A percentile compares a stretch with the other conserved stretches of the same genome.
Conservation (phyloP, 1,284 basidiomycete genomes). For the Testicularia cyperi region DNA sequence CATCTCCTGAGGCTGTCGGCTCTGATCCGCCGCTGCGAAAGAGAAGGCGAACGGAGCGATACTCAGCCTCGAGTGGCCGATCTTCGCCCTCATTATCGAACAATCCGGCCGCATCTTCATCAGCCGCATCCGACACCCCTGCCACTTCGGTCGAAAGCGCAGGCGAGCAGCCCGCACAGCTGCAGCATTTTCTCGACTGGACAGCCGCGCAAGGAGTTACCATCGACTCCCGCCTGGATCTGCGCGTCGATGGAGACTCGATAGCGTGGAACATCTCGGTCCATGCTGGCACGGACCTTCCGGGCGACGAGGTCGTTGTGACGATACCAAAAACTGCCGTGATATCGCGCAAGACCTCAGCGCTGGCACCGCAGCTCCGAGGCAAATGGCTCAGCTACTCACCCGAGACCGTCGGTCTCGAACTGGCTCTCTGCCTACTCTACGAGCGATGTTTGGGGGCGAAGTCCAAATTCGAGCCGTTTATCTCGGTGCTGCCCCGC, state of each 20-base stretch:
- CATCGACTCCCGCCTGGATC: constrained; percentile 9
- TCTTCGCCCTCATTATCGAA: too few species aligned
- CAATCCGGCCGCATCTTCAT: constrained; percentile 8
- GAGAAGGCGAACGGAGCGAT: too few species aligned
- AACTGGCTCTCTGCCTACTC: constrained; percentile 44
- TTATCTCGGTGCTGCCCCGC: constrained; percentile 31
- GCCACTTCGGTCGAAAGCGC: not conserved
- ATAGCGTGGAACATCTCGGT: constrained; percentile 20
- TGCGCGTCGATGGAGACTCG: constrained; percentile 5
- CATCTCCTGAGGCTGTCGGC: too few species aligned
- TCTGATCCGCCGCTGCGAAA: too few species aligned
- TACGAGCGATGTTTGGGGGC: constrained; percentile 36
- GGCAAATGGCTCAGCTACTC: constrained; percentile 15
- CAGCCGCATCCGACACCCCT: not conserved
- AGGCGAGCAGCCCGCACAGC: not conserved
- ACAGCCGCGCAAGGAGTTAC: not conserved
- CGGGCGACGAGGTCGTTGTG: constrained; percentile 7
- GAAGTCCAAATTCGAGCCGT: constrained; percentile 28
- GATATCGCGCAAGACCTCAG: constrained; percentile 29
- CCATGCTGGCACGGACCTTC: constrained; percentile 7
- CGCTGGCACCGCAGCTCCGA: constrained; percentile 9
- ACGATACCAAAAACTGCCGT: constrained; percentile 35
- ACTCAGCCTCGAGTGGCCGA: too few species aligned
- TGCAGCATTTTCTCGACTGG: constrained; percentile 17
- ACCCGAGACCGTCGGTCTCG: constrained; percentile 20